Base-by-base conservation (phyloP, 805 yeast species). In the Maudiozyma bulderi region DNA sequence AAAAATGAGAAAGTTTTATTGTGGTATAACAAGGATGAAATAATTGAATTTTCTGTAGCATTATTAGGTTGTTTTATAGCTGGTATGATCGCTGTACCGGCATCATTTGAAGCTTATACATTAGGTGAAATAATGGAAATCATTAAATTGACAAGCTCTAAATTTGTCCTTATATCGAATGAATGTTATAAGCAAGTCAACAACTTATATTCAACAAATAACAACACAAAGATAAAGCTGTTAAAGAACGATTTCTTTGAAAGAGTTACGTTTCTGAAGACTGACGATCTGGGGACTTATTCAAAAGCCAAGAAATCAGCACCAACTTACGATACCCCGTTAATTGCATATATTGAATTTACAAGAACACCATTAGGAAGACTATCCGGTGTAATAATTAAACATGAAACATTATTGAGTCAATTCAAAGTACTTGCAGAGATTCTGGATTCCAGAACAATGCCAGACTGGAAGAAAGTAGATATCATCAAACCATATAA, bases 21-120 rank as follows among this genome's bases (percentile, higher is more conserved):
- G 41, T 76, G 95, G 56, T 93, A 89, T 62, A 88, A 86, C 57
- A 88, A 84, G 50, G 75, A 76, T 32, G 98, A 93, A 64, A 81
- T 86, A 2, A 75, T 86, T 10, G 98, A 93, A 54, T 91, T 90
- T 62, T 77, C 86, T 0, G 78, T 86, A 1, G 95, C 98, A 0
- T 65, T 93, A 20, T 77, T 88, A 63, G 99, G 96, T 6, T 90
- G 97, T 61, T 86, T 91, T 55, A 71, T 91, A 49, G 95, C 97
- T 1, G 96, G 95, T 2, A 84, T 88, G 43, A 90, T 93, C 2
- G 98, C 98, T 0, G 91, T 93, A 5, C 99, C 99, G 0, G 80
- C 93, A 40, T 86, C 86, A 47, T 82, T 88, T 50, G 85, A 81
- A 47, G 75, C 80, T 30, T 82, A 84, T 33, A 55, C 65, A 4